Base-by-base conservation (phyloP, 148 eudicot species). In the Cornus controversa region DNA sequence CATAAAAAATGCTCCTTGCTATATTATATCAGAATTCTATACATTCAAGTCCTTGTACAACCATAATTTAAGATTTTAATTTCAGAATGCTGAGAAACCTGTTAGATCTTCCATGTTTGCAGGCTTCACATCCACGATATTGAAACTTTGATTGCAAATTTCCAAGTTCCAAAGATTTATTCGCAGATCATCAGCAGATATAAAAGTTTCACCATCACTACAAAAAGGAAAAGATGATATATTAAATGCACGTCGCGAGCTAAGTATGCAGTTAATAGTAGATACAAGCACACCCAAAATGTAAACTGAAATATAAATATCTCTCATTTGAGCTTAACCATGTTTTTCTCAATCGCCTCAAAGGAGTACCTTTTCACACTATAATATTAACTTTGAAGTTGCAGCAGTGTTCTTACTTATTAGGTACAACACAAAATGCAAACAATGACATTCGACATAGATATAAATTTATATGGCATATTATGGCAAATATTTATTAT, bases 161-260 rank as follows among this genome's bases (percentile, higher is more conserved):
- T 90, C 97, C 90, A 92, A 86, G 84, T 92, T 92, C 97, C 97
- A 92, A 69, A 92, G 92, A 80, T 92, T 92, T 87, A 92, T 92
- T 74, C 97, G 87, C 62, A 92, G 90, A 80, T 92, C 97, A 81
- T 92, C 97, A 82, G 97, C 97, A 53, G 97, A 92, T 75, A 92
- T 92, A 81, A 92, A 92, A 67, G 97, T 92, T 85, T 90, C 97
- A 53, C 97, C 94, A 81, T 92, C 97, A 85, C 97, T 92, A 79
- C 18, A 77, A n/a, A 62, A 69, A 54, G 22, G 62, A 15, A 54
- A 57, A 47, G 72, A n/a, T 71, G 64, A 74, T 64, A 40, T 45
- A 45, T 45, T 45, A 8, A 45, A 45, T 45, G 50, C 10, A 45
- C 7, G 10, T 45, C 8, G 13, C 7, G 50, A 3, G 10, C 50